phyloP scores from a whole-genome alignment of 495 filamentous ascomycete species.

The Neurospora sp. region DNA sequence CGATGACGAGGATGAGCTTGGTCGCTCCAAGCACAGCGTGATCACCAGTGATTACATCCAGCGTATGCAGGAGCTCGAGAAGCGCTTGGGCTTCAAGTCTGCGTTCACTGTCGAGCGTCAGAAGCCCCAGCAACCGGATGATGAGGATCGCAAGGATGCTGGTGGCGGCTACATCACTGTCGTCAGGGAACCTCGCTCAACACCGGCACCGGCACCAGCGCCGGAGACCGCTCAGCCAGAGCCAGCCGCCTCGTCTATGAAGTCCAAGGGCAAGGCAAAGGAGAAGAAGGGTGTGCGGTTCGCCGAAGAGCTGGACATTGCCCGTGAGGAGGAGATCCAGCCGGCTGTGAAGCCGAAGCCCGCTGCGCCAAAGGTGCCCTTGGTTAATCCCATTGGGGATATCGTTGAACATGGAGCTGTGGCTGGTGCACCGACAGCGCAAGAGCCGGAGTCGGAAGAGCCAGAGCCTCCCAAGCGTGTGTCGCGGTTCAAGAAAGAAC shows the following conservation, averaged over 20 bases:
- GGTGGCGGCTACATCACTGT: conserved; percentile 5
- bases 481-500: conserved; percentile 39
- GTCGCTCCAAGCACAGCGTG: conserved; percentile 51
- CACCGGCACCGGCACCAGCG: background rate
- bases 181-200: background rate
- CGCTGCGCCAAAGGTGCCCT: conserved; percentile 21
- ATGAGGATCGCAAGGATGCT: conserved; percentile 16
- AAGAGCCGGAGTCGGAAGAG: conserved; percentile 15
- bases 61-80: conserved; percentile 77
- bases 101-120: conserved; percentile 13
- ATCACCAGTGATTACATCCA: conserved; percentile 62
- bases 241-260: background rate
- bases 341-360: conserved; percentile 19
- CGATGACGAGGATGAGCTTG: conserved; percentile 56
- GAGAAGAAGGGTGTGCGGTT: conserved; percentile 70
- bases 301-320: conserved; percentile 65
- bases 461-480: conserved; percentile 25
- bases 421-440: conserved; percentile 24
- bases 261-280: background rate
- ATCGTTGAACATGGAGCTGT: conserved; percentile 39
- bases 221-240: background rate
- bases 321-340: conserved; percentile 19
- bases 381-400: conserved; percentile 34
- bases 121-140: conserved; percentile 6
- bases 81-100: conserved; percentile 50